Evolutionary conservation across 306 rosid species (phyloP), one percentile per base, ranked within the genome.

Genomic region (Amphicarpaea edgeworthii): DNA sequence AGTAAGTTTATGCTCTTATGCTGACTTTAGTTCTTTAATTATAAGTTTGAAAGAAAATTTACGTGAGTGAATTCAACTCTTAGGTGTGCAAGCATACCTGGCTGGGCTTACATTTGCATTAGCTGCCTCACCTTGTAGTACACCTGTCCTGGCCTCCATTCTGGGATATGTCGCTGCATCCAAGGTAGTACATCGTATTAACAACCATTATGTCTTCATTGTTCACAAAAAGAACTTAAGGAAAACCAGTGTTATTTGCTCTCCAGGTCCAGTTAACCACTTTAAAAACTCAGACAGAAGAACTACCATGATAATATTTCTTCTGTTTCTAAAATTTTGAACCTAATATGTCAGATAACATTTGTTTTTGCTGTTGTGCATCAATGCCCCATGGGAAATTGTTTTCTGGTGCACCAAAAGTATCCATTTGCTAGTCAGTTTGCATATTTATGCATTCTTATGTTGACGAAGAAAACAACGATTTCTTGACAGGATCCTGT

Each of bases 51-150:
- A 65, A 51, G 26, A 79, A 40, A 7, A 57, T 81, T 77, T 32
- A 53, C 24, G 17, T 67, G 59, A 67, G 66, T 43, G 70, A 77
- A 67, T 67, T 77, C 70, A 74, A 70, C 67, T 71, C 68, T 6
- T 63, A 91, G 97, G 98, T 65, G 96, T 91, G 76, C 97, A 91
- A 86, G 98, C 98, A 47, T 94, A 91, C 84, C 86, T 94, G 40
- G 97, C 97, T 57, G 98, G 98, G 78, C 98, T 90, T 81, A 90
- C 98, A 26, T 94, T 94, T 85, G 98, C 97, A 58, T 85, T 91
- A 83, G 98, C 97, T 60, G 97, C 98, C 83, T 94, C 98, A 28
- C 98, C 97, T 53, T 94, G 98, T 79, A 92, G 97, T 80, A 94
- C 97, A 12, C 97, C 97, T 42, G 97, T 94, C 73, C 85, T 94